Conservation (phyloP, 176 grass and related monocot species). For the Avena insularis region DNA sequence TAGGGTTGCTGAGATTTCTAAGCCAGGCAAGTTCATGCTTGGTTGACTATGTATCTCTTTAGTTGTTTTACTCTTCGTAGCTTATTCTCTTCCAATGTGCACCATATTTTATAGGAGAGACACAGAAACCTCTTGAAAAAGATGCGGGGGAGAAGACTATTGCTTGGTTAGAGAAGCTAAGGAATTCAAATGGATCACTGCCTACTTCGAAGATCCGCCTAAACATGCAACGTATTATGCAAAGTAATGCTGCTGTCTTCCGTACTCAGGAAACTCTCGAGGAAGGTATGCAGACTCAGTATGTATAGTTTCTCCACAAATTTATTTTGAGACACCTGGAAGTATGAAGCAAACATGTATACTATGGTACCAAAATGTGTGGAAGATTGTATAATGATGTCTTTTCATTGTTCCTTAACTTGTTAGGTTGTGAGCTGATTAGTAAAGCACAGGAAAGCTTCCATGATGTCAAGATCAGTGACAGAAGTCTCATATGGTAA, state of each 20-base stretch:
- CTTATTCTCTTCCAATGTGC: constrained; percentile 28
- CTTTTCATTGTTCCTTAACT: constrained; percentile 7
- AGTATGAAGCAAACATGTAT: neutral
- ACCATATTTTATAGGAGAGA: constrained; percentile 49
- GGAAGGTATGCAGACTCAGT: constrained; percentile 52
- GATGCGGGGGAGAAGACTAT: constrained; percentile 71
- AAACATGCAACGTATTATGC: constrained; percentile 87
- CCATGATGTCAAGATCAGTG: constrained; percentile 61
- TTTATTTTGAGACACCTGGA: neutral
- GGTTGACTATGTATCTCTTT: constrained; percentile 10
- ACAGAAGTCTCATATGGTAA: constrained; percentile 83
- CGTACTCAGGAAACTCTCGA: constrained; percentile 76
- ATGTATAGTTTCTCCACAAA: neutral
- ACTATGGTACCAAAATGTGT: neutral
- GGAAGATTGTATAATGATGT: constrained; percentile 5
- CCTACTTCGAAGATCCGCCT: constrained; percentile 72
- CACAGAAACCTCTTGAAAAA: constrained; percentile 63
- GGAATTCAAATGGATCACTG: constrained; percentile 67
- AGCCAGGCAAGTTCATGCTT: constrained; percentile 56
- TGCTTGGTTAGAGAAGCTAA: constrained; percentile 70
- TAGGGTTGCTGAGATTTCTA: constrained; percentile 73
- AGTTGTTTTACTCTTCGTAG: constrained; percentile 1
- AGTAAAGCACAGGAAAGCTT: constrained; percentile 64
- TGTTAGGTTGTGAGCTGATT: constrained; percentile 67
- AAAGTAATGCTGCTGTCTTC: constrained; percentile 84